phyloP scores from a whole-genome alignment of 2,329 filamentous ascomycete species.

The Huntiella omanensis region DNA sequence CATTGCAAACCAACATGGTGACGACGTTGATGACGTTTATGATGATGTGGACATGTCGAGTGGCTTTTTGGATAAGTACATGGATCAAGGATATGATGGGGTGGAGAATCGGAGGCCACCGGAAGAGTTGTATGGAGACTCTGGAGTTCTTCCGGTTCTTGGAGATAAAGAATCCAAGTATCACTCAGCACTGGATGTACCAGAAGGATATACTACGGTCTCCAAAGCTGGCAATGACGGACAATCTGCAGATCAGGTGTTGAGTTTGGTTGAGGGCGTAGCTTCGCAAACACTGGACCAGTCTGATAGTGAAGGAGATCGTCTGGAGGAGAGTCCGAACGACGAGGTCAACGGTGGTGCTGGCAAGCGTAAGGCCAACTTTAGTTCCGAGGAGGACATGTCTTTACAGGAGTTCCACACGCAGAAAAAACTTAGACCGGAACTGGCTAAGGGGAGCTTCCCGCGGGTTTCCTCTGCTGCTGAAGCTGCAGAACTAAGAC shows the following conservation, averaged over 20 bases:
- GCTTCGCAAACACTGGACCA: slow-evolving; percentile 31
- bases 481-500: slow-evolving; percentile 24
- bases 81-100: neutral
- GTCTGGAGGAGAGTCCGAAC: neutral
- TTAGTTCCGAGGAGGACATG: slow-evolving; percentile 33
- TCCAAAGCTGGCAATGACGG: too few relatives aligned
- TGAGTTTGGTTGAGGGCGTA: slow-evolving; percentile 31
- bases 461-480: slow-evolving; percentile 30
- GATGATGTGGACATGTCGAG: slow-evolving; percentile 11
- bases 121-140: neutral
- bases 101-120: neutral
- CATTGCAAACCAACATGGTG: neutral
- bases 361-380: slow-evolving; percentile 36
- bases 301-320: slow-evolving; percentile 13
- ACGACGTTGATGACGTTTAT: neutral
- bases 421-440: neutral
- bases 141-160: slow-evolving; percentile 5
- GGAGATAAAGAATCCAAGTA: too few relatives aligned
- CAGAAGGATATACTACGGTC: too few relatives aligned
- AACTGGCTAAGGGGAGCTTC: slow-evolving; percentile 24
- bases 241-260: slow-evolving; percentile 30
- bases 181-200: too few relatives aligned
- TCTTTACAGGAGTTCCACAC: slow-evolving; percentile 15
- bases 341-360: slow-evolving; percentile 13
- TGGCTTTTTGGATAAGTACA: slow-evolving; percentile 7